Conservation (phyloP, 192 early-diverging fungal species). For the Umbelopsis vinacea region DNA sequence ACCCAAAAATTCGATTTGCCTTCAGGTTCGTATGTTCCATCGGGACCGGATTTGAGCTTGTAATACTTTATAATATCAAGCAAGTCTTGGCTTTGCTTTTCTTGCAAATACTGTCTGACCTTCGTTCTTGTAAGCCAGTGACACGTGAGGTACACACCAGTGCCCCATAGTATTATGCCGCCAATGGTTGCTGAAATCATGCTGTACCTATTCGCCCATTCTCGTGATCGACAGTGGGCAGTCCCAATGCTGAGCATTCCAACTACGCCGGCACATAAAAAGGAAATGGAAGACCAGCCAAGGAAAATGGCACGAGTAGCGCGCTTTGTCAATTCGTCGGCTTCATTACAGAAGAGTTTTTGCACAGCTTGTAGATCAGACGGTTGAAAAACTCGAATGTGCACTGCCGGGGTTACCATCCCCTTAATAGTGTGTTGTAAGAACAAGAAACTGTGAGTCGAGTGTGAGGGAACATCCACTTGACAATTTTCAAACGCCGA, state of each 20-base stretch:
- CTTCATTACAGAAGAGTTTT: not conserved
- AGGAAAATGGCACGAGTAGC: not conserved
- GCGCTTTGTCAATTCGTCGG: not conserved
- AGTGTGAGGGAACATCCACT: not conserved
- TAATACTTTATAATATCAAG: not conserved
- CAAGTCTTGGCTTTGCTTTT: not conserved
- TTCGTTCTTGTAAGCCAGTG: conserved; percentile 11
- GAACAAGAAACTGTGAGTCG: not conserved
- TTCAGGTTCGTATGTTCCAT: conserved; percentile 15
- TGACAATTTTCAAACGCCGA: conserved; percentile 1
- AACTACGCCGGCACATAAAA: conserved; percentile 12
- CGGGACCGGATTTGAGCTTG: not conserved
- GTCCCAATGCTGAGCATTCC: conserved; percentile 14
- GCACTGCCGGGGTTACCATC: not conserved
- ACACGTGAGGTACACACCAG: conserved; percentile 1
- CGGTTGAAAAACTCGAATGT: conserved; percentile 13
- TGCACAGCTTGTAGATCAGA: conserved; percentile 6
- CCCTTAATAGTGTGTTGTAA: not conserved
- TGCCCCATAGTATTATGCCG: conserved; percentile 16
- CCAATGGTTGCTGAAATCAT: conserved; percentile 7
- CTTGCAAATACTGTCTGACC: conserved; percentile 8
- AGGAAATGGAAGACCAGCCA: conserved; percentile 5
- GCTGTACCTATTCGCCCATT: conserved; percentile 8
- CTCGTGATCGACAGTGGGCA: not conserved
- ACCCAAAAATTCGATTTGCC: conserved; percentile 15